These are phyloP conservation scores for Pleurotus sapidus DNA, from an alignment of 768 basidiomycete species.

Conservation along the genomic window DNA sequence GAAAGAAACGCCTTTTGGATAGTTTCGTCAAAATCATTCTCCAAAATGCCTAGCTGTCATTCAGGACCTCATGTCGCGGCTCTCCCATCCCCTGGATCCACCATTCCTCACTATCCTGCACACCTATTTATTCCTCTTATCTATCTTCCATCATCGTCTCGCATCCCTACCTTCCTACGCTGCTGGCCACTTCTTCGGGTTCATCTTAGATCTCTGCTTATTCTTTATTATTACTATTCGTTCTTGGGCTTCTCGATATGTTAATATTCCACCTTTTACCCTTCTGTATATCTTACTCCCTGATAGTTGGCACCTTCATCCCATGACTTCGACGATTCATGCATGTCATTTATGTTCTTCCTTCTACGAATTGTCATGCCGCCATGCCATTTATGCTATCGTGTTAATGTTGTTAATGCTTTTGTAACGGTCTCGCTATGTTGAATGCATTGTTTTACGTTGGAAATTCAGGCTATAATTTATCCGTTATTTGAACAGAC, in stretches of 20 bases:
- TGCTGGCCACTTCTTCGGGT: neutral
- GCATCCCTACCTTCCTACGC: neutral
- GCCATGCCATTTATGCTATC: neutral
- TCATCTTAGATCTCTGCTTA: slow-evolving; percentile 6
- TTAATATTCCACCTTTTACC: neutral
- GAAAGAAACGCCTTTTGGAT: slow-evolving; percentile 52
- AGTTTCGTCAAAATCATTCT: slow-evolving; percentile 60
- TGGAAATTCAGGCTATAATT: neutral
- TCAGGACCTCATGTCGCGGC: no score
- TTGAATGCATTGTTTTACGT: neutral
- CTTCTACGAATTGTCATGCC: neutral
- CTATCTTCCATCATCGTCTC: neutral
- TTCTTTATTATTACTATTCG: neutral
- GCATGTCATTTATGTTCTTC: neutral
- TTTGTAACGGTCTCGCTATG: slow-evolving; percentile 1
- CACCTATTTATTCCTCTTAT: neutral
- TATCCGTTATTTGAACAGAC: neutral
- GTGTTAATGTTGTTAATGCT: slow-evolving; percentile 1
- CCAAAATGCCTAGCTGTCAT: slow-evolving; percentile 35
- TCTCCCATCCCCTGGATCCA: neutral
- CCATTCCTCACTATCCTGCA: neutral
- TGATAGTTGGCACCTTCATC: slow-evolving; percentile 1
- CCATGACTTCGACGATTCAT: slow-evolving; percentile 2
- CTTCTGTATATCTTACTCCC: neutral
- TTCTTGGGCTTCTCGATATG: slow-evolving; percentile 1